Percentiles rank a stretch among this genome's conserved stretches.
These are phyloP conservation scores for Geotrichum cucujoidarum DNA, from an alignment of 1,139 yeast genomes.

Conservation along the genomic window DNA sequence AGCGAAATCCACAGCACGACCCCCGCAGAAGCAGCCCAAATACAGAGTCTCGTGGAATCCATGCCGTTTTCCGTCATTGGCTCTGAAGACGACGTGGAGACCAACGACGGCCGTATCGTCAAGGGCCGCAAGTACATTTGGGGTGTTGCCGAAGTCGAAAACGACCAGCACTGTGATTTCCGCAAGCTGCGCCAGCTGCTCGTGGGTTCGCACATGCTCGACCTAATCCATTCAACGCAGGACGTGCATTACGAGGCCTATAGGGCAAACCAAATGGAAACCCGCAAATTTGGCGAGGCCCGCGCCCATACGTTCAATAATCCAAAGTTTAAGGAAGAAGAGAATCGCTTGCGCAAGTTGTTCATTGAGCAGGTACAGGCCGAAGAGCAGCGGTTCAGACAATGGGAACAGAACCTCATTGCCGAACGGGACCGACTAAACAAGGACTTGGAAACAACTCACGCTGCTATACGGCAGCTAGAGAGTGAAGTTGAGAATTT, in stretches of 20 bases:
- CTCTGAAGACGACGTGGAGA: conserved; percentile 78
- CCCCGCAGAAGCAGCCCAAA: conserved; percentile 52
- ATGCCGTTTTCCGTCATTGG: conserved; percentile 96
- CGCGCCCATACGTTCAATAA: conserved; percentile 50
- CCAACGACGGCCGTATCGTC: conserved; percentile 68
- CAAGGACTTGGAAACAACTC: conserved; percentile 88
- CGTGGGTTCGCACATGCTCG: conserved; percentile 90
- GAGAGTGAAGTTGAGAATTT: conserved; percentile 34
- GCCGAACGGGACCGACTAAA: conserved; percentile 91
- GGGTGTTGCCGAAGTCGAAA: conserved; percentile 97
- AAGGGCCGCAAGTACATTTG: conserved; percentile 94
- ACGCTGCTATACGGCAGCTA: conserved; percentile 39
- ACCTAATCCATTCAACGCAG: conserved; percentile 80
- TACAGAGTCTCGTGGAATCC: conserved; percentile 75
- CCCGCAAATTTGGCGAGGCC: conserved; percentile 47
- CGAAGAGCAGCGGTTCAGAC: conserved; percentile 94
- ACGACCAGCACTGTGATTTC: conserved; percentile 93
- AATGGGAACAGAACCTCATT: conserved; percentile 95
- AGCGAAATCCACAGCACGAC: conserved; percentile 7
- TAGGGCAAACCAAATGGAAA: conserved; percentile 75
- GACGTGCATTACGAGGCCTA: conserved; percentile 88
- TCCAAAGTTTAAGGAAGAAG: conserved; percentile 94
- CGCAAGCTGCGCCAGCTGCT: conserved; percentile 82
- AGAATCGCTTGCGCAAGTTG: conserved; percentile 85
- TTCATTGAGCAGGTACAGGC: conserved; percentile 98